Conservation (phyloP, 805 yeast species). For the Tetrapisispora nanseiensis region DNA sequence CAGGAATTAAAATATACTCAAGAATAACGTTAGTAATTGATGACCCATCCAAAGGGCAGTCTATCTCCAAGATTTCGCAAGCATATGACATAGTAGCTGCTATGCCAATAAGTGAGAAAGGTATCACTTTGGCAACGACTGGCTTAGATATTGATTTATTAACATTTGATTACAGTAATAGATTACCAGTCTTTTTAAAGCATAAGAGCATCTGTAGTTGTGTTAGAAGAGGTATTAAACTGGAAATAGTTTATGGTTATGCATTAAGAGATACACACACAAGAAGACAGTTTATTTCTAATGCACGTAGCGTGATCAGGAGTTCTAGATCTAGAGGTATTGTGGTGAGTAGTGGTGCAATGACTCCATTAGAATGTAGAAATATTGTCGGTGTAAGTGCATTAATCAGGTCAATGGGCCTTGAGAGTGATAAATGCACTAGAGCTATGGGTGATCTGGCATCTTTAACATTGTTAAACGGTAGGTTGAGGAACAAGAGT, state of each 20-base stretch:
- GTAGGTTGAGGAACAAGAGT: conserved; percentile 61
- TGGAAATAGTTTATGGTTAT: conserved; percentile 66
- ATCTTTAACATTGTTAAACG: conserved; percentile 56
- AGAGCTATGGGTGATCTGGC: conserved; percentile 52
- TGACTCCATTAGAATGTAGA: conserved; percentile 46
- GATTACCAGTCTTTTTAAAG: conserved; percentile 67
- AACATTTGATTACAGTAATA: conserved; percentile 54
- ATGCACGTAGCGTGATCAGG: conserved; percentile 63
- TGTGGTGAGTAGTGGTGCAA: conserved; percentile 69
- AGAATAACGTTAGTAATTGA: conserved; percentile 68
- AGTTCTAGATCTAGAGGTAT: conserved; percentile 77
- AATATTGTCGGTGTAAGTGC: conserved; percentile 59
- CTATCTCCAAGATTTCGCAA: conserved; percentile 26
- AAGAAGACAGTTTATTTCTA: conserved; percentile 58
- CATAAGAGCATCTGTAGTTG: conserved; percentile 83
- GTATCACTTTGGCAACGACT: conserved; percentile 62
- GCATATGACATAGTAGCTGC: conserved; percentile 74
- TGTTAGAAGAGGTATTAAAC: conserved; percentile 66
- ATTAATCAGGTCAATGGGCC: conserved; percentile 58
- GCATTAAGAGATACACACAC: conserved; percentile 36
- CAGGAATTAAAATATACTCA: conserved; percentile 44
- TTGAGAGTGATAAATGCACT: conserved; percentile 52
- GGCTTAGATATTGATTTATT: conserved; percentile 74
- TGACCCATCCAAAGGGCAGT: conserved; percentile 70
- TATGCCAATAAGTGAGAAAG: conserved; percentile 70